Evolutionary conservation across 371 early-diverging fungal species (phyloP), one percentile per base, ranked within the genome.

Genomic region (Blastocladiella emersonii): DNA sequence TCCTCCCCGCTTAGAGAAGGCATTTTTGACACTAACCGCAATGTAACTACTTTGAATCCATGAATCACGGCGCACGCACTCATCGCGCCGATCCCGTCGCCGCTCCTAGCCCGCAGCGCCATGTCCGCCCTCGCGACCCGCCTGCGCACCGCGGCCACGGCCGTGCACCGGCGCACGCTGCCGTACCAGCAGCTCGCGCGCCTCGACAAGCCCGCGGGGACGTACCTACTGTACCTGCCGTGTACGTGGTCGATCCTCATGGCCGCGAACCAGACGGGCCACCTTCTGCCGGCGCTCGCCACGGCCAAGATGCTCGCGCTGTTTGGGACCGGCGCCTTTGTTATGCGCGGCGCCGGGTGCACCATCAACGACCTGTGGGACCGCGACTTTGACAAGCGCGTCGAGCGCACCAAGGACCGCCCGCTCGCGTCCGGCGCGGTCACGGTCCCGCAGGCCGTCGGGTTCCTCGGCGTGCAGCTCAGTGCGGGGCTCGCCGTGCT

Each of bases 301-400:
- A 79, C 88, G 44, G 76, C 80, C 0, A 73, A 72, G 30, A 87
- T 85, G 81, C 67, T 93, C 23, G 84, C 80, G 0, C 71, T 95
- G n/a, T 95, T 95, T 78, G 88, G 86, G 27, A 72, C 83, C 1
- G 98, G 96, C 23, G 88, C 93, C 7, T 67, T 95, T 2, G 78
- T 91, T n/a, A 94, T 97, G 94, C 83, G 98, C 32, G 93, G 95
- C 3, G 96, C 95, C 30, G 96, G 95, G 30, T 97, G 98, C 74
- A 93, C 92, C 0, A 88, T 97, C 65, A 97, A 97, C 71, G 98
- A 96, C 70, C 74, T 97, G 67, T 95, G 95, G 96, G 96, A 97
- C 71, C 72, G 81, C 37, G 82, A 91, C 63, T 80, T 92, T 51
- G 96, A 97, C 71, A 80, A 80, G 57, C 82, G 81, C 74, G 93